Evolutionary conservation across 164 flowering plant genomes (phyloP).

Genomic region (Dillenia turbinata): DNA sequence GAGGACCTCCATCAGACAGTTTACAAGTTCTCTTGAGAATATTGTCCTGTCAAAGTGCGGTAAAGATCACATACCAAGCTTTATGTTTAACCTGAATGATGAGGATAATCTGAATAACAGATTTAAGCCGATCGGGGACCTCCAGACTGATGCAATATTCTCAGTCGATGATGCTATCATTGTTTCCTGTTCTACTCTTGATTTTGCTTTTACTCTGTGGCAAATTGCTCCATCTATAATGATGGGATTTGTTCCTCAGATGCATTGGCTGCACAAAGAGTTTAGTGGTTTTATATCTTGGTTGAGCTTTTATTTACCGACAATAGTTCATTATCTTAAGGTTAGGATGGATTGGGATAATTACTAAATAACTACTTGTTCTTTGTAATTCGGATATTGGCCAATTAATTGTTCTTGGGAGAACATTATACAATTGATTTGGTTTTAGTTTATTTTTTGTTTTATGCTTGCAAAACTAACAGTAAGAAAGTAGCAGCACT

Average conservation of each 20-base stretch:
- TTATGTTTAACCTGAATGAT: conserved; percentile 38
- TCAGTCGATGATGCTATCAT: conserved; percentile 58
- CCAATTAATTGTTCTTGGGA: too few relatives aligned
- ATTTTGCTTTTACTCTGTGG: conserved; percentile 54
- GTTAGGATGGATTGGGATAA: too few relatives aligned
- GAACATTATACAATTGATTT: too few relatives aligned
- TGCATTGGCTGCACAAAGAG: conserved; percentile 43
- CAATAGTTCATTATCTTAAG: too few relatives aligned
- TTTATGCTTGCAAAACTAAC: too few relatives aligned
- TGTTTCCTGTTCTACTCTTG: conserved; percentile 42
- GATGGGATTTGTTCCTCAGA: conserved; percentile 57
- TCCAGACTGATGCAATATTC: conserved; percentile 53
- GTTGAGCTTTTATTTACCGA: too few relatives aligned
- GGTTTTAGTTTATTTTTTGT: too few relatives aligned
- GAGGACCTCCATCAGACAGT: conserved; percentile 39
- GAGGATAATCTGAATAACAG: conserved; percentile 49
- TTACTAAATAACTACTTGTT: too few relatives aligned
- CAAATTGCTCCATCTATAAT: conserved; percentile 46
- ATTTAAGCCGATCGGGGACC: conserved; percentile 42
- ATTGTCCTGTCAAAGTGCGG: conserved; percentile 40
- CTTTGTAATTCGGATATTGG: too few relatives aligned
- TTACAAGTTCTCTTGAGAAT: conserved; percentile 30
- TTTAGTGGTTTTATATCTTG: conserved; percentile 14
- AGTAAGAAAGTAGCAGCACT: too few relatives aligned
- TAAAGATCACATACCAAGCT: conserved; percentile 36